Evolutionary conservation across 768 basidiomycete genomes (phyloP), one percentile per base, ranked within the genome.

Genomic region (Boletus speciosus): DNA sequence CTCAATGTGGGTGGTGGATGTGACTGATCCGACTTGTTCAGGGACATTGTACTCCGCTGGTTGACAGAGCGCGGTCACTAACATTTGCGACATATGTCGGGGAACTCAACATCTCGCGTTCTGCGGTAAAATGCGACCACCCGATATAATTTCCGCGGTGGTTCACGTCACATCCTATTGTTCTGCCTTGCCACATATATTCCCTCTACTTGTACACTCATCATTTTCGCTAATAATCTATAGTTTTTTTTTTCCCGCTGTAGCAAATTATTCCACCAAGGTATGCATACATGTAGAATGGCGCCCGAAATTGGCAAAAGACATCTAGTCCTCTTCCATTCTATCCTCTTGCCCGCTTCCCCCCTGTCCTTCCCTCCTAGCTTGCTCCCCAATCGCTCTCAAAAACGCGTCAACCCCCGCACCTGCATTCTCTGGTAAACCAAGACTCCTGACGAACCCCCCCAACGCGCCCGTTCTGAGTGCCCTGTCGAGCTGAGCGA

Each of bases 11-110:
- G 27, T 32, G 37, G 27, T 19, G 2, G 12, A 16, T 16, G 21
- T 48, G 47, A 43, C 41, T 58, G 32, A 59, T 15, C 5, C 9
- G 4, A 21, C 6, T 29, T 39, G 36, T 21, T 31, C 41, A 89
- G 86, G 55, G 92, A 94, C 66, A 93, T 95, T 56, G 85, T 95
- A 7, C 70, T 96, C 11, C 84, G 93, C 63, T 96, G 93, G 93
- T 77, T 96, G 40, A 77, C 89, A 31, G 83, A 81, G 49, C 81
- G 85, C 25, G 82, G 91, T 54, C 88, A 88, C 68, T 91, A 52
- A 73, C 35, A 23, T 29, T 25, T 15, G 21, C n/a, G 19, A 47
- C 6, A 9, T 12, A 25, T 45, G 15, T 43, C 19, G 21, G 34
- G 41, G 8, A 39, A n/a, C 14, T 35, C 23, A 16, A 15, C 29